phyloP scores from a whole-genome alignment of 2,329 filamentous ascomycete genomes.

The Colletotrichum eleusines region DNA sequence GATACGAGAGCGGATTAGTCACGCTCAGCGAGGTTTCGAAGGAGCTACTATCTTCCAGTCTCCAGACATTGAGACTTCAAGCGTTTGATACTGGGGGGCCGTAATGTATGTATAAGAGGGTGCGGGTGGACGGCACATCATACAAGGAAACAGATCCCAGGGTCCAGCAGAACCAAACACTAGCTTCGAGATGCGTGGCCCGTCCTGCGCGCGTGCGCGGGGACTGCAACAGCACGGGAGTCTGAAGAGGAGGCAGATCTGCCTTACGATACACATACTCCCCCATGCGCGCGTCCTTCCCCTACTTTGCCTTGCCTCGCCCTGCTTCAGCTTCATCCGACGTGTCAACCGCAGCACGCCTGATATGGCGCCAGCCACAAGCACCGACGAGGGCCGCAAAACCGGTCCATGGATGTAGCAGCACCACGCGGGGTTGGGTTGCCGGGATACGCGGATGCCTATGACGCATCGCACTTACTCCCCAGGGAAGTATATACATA shows the following conservation, averaged over 20 bases:
- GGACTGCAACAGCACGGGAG: constrained; percentile 23
- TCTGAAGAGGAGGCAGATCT: not conserved
- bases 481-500: constrained; percentile 3
- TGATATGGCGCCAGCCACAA: constrained; percentile 19
- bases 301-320: constrained; percentile 7
- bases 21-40: not conserved
- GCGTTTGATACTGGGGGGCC: not conserved
- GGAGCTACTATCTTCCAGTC: not conserved
- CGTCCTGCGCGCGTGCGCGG: constrained; percentile 28
- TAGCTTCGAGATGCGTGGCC: constrained; percentile 24
- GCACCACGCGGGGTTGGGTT: constrained; percentile 17
- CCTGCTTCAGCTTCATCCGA: constrained; percentile 39
- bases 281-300: constrained; percentile 6
- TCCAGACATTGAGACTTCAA: constrained; percentile 5
- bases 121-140: constrained; percentile 20
- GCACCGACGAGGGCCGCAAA: constrained; percentile 1
- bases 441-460: not conserved
- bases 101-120: not conserved
- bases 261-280: constrained; percentile 19
- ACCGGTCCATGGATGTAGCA: constrained; percentile 18
- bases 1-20: not conserved
- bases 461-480: not conserved
- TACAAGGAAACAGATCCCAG: constrained; percentile 26
- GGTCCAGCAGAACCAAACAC: constrained; percentile 31
- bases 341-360: constrained; percentile 2